A percentile compares a stretch with the other conserved stretches of the same genome.
Evolutionary conservation across 2,329 filamentous ascomycete species (phyloP).

Genomic region (Colletotrichum lini): DNA sequence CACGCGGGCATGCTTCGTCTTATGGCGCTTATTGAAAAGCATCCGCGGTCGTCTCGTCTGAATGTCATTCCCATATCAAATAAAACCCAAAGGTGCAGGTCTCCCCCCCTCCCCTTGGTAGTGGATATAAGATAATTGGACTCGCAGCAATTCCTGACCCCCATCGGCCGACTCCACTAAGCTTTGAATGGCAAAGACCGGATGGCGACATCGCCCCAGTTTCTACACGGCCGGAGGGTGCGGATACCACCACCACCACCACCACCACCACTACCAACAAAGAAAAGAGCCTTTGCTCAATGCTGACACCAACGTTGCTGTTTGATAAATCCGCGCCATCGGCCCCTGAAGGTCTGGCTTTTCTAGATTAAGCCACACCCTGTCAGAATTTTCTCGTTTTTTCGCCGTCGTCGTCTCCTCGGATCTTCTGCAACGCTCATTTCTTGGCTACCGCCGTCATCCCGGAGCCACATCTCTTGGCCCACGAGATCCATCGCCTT

Average conservation of each 20-base stretch:
- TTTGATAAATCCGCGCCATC: conserved; percentile 24
- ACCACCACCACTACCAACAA: conserved; percentile 8
- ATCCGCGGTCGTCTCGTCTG: neutral
- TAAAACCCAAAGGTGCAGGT: conserved; percentile 7
- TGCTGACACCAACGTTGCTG: conserved; percentile 20
- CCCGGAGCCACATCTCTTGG: conserved; percentile 42
- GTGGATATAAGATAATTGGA: conserved; percentile 36
- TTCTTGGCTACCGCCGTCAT: conserved; percentile 40
- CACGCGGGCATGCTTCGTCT: conserved; percentile 14
- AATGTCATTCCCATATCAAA: conserved; percentile 25
- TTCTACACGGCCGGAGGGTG: conserved; percentile 39
- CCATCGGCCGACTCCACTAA: conserved; percentile 38
- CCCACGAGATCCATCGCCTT: conserved; percentile 39
- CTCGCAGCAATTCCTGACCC: conserved; percentile 25
- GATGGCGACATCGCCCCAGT: conserved; percentile 49
- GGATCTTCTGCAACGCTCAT: conserved; percentile 32
- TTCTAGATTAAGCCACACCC: conserved; percentile 25
- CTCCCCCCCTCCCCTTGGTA: neutral
- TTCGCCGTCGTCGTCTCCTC: conserved; percentile 31
- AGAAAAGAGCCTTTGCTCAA: conserved; percentile 12
- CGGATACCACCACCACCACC: conserved; percentile 27
- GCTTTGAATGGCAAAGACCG: conserved; percentile 43
- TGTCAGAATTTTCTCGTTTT: conserved; percentile 26
- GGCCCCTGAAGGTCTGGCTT: conserved; percentile 3
- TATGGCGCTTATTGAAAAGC: conserved; percentile 25